phyloP scores from a whole-genome alignment of 1,284 basidiomycete genomes.

The Heterobasidion irregulare region DNA sequence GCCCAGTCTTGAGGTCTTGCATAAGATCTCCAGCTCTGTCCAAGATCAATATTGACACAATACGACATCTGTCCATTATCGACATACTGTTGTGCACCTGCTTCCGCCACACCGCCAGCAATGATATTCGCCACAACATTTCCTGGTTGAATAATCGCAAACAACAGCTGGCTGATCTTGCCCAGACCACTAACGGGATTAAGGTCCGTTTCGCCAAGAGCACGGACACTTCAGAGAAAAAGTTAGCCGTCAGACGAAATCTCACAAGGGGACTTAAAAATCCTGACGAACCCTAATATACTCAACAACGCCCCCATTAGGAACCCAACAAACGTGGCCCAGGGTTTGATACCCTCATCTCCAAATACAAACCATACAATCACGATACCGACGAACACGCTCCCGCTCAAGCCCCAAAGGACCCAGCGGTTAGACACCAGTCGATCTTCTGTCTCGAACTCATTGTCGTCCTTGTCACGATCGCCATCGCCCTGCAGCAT shows the following conservation, averaged over 20 bases:
- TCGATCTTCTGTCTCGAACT: slow-evolving; percentile 72
- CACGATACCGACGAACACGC: slow-evolving; percentile 63
- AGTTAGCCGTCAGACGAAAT: slow-evolving; percentile 1
- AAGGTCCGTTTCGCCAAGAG: slow-evolving; percentile 88
- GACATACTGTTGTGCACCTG: slow-evolving; percentile 86
- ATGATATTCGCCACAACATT: slow-evolving; percentile 95
- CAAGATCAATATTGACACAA: neutral
- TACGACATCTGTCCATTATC: neutral
- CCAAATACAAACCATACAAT: slow-evolving; percentile 89
- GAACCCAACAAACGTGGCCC: slow-evolving; percentile 87
- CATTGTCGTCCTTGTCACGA: slow-evolving; percentile 41
- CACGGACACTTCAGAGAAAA: slow-evolving; percentile 57
- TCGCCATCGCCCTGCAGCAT: slow-evolving; percentile 5
- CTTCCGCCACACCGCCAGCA: slow-evolving; percentile 93
- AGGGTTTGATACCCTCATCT: slow-evolving; percentile 83
- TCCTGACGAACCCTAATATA: slow-evolving; percentile 66
- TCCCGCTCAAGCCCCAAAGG: slow-evolving; percentile 53
- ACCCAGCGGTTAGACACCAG: slow-evolving; percentile 83
- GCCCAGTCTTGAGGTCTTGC: slow-evolving; percentile 97
- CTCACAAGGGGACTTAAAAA: neutral
- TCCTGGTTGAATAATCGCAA: slow-evolving; percentile 90
- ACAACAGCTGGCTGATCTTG: slow-evolving; percentile 91
- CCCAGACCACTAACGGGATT: slow-evolving; percentile 93
- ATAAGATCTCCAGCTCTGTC: slow-evolving; percentile 92
- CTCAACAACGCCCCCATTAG: slow-evolving; percentile 78